Evolutionary conservation across 768 basidiomycete genomes (phyloP), one percentile per base, ranked within the genome.

Genomic region (Ephemerocybe angulata): DNA sequence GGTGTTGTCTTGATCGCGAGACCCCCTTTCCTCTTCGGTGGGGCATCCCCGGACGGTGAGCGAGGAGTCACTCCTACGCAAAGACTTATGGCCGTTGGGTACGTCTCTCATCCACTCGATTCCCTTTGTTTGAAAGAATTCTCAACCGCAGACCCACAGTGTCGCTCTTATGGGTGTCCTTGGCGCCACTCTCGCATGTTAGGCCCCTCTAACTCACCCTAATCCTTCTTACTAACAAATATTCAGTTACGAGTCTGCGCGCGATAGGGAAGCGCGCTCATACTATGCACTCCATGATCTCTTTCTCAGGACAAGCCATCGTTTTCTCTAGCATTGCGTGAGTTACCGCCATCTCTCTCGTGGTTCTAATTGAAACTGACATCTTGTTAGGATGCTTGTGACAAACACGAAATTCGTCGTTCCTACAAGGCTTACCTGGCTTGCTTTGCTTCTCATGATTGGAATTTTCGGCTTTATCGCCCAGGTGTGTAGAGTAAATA

Each of bases 1-100:
- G 93, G 93, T 0, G 90, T 93, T 7, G 66, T 94, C 10, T 74
- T 93, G 10, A 91, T 97, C 49, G 89, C 92, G 11, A 76, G 90
- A 30, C 93, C 93, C 0, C 71, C 78, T 0, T 82, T 84, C 51
- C 60, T 97, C 6, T 94, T 97, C 61, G 87, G 85, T 28, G 37
- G 21, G 4, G 25, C 44, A 12, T 19, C 29, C 25, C 47, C 41
- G 12, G 35, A 37, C 6, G 29, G 17, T 8, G 48, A 57, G 29
- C 21, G 67, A 74, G 62, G 70, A 27, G 37, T 53, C 28, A 50
- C 57, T 0, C 63, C 74, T 5, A 60, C 64, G 30, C 68, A 78
- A 40, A 66, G 90, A 49, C 65, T 90, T 42, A 61, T 77, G 6
- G 87, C 87, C 3, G 84, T 91, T 4, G 79, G 77, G 76, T 85